Base-by-base conservation (phyloP, 768 basidiomycete genomes). In the Saitozyma sp. region DNA sequence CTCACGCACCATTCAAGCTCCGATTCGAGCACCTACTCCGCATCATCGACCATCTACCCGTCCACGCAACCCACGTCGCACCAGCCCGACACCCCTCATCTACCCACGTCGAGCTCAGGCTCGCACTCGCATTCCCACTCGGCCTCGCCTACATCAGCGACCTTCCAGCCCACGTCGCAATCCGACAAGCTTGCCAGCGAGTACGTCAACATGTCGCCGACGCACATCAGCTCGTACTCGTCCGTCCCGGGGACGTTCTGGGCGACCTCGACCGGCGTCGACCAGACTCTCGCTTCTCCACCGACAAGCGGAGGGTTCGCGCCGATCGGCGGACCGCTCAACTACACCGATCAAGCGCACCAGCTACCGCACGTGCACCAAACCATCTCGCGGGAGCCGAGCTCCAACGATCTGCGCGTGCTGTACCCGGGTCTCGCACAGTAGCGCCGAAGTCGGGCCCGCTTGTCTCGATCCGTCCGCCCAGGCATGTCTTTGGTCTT, bases 281-380 rank as follows among this genome's bases (percentile, higher is more conserved):
- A 29, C 29, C 29, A 29, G 29, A 29, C 29, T 29, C 29, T 29
- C 29, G 29, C 29, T 2, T 29, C 29, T 29, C 29, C 29, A 29
- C 29, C 29, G 29, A 29, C 29, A 29, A 29, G 29, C 29, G 29
- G 29, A 29, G 29, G 29, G 29, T 29, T 29, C 29, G 29, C 29
- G 29, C 29, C 29, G 29, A 29, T 29, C 29, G 29, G 43, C 39
- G 45, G 45, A 37, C 58, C 49, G 1, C 59, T 50, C 54, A 16
- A 29, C 65, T 57, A 62, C 58, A 50, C 20, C 40, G 58, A 64
- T 50, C 62, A 60, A 29, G 38, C 63, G 11, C 69, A 69, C 54
- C 64, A 70, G 53, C 55, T 74, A 17, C 72, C 72, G 3, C 72
- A 74, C 50, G 65, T 74, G 11, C 72, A 70, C 45, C 67, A 74